Percentiles rank a stretch among this genome's conserved stretches.
These are phyloP conservation scores for Trifolium subterraneum DNA, from an alignment of 306 rosid species.

Conservation along the genomic window DNA sequence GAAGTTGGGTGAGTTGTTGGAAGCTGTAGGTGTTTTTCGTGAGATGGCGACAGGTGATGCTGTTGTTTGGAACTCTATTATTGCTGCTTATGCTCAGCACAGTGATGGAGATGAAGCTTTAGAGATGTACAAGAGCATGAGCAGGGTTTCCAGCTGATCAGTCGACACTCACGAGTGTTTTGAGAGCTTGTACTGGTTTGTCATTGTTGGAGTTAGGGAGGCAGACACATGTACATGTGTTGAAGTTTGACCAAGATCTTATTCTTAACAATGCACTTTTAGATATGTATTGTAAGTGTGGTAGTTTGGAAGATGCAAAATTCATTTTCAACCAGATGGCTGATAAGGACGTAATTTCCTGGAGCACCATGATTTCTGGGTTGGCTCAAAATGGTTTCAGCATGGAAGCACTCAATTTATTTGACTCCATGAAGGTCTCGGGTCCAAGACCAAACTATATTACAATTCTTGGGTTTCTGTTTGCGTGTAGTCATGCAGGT, in stretches of 20 bases:
- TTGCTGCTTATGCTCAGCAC: conserved; percentile 88
- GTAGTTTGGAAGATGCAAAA: conserved; percentile 78
- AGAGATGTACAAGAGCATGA: conserved; percentile 70
- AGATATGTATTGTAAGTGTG: conserved; percentile 93
- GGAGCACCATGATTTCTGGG: conserved; percentile 96
- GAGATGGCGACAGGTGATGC: conserved; percentile 73
- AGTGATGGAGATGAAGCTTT: conserved; percentile 81
- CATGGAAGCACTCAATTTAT: conserved; percentile 69
- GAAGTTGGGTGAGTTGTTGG: conserved; percentile 65
- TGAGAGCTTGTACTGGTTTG: conserved; percentile 79
- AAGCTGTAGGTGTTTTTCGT: conserved; percentile 59
- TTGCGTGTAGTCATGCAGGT: conserved; percentile 95
- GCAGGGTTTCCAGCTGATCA: conserved; percentile 63
- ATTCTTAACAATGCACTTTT: conserved; percentile 85
- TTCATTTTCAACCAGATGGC: conserved; percentile 61
- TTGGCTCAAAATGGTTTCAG: conserved; percentile 91
- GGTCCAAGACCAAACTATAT: conserved; percentile 76
- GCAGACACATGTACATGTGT: conserved; percentile 74
- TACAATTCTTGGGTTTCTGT: conserved; percentile 84
- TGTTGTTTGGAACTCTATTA: conserved; percentile 88
- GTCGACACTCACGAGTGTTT: conserved; percentile 74
- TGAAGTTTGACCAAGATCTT: conserved; percentile 76
- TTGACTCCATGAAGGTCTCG: conserved; percentile 63
- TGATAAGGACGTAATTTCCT: conserved; percentile 81
- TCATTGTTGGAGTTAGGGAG: conserved; percentile 82